A percentile compares a stretch with the other conserved stretches of the same genome.
These are phyloP conservation scores for Vaccinium vitisidaea DNA, from an alignment of 148 eudicot genomes.

Conservation along the genomic window DNA sequence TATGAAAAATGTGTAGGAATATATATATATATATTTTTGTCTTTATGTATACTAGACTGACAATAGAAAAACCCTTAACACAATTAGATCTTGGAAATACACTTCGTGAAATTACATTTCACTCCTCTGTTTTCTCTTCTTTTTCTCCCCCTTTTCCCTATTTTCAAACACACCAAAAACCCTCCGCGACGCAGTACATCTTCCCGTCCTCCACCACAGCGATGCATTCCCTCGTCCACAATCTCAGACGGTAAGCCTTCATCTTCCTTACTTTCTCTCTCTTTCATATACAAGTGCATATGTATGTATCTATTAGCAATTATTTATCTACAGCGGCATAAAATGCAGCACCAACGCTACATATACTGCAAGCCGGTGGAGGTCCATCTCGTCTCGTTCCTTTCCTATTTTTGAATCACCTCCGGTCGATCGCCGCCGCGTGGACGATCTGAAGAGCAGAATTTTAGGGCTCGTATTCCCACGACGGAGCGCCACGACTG, in stretches of 20 bases:
- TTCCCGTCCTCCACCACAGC: neutral
- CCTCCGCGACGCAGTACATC: neutral
- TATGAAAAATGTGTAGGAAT: too few species aligned
- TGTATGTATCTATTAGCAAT: neutral
- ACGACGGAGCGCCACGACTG: constrained; percentile 22
- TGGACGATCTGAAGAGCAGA: neutral
- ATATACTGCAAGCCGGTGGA: constrained; percentile 6
- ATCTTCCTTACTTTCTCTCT: neutral
- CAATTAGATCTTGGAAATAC: too few species aligned
- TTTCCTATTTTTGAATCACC: neutral
- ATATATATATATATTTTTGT: too few species aligned
- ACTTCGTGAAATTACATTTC: too few species aligned
- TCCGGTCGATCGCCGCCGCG: neutral
- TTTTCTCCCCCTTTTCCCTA: too few species aligned
- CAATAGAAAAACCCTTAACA: too few species aligned
- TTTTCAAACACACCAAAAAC: too few species aligned
- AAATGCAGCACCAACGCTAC: neutral
- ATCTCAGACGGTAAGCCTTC: constrained; percentile 9
- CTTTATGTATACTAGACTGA: too few species aligned
- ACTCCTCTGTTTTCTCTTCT: too few species aligned
- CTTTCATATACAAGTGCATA: neutral
- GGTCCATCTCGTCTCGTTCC: neutral
- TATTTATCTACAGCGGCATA: neutral
- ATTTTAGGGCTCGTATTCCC: constrained; percentile 22
- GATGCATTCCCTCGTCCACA: neutral